phyloP scores from a whole-genome alignment of 1,284 basidiomycete species.

The Porodaedalea pini region DNA sequence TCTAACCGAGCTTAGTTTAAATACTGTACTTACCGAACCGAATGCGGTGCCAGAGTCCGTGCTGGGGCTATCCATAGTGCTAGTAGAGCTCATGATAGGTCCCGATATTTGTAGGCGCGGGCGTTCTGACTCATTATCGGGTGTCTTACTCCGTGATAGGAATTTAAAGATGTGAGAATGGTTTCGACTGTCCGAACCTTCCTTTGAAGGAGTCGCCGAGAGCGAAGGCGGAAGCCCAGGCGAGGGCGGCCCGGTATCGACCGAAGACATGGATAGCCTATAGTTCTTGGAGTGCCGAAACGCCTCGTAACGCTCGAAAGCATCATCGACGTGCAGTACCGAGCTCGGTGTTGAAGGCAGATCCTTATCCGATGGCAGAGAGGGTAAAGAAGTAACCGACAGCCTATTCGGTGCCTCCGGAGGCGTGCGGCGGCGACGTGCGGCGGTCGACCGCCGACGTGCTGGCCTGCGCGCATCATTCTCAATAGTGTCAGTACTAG shows the following conservation, averaged over 20 bases:
- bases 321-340: conserved; percentile 47
- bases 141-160: conserved; percentile 53
- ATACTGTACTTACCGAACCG: conserved; percentile 53
- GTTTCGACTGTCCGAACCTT: conserved; percentile 25
- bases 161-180: conserved; percentile 51
- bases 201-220: conserved; percentile 25
- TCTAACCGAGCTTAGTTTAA: background rate
- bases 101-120: conserved; percentile 27
- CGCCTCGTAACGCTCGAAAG: conserved; percentile 52
- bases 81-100: conserved; percentile 36
- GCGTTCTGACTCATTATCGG: conserved; percentile 37
- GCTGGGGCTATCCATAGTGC: conserved; percentile 29
- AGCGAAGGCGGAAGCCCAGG: conserved; percentile 29
- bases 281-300: conserved; percentile 40
- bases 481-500: conserved; percentile 25
- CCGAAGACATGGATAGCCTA: conserved; percentile 57
- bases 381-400: conserved; percentile 29
- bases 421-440: conserved; percentile 46
- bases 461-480: conserved; percentile 34
- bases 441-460: conserved; percentile 24
- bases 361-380: conserved; percentile 38
- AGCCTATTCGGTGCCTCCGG: conserved; percentile 43
- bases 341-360: conserved; percentile 49
- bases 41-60: conserved; percentile 45
- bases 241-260: conserved; percentile 39